Percentiles rank a stretch among this genome's conserved stretches.
Conservation (phyloP, 768 basidiomycete species). For the Boletellus ananas region DNA sequence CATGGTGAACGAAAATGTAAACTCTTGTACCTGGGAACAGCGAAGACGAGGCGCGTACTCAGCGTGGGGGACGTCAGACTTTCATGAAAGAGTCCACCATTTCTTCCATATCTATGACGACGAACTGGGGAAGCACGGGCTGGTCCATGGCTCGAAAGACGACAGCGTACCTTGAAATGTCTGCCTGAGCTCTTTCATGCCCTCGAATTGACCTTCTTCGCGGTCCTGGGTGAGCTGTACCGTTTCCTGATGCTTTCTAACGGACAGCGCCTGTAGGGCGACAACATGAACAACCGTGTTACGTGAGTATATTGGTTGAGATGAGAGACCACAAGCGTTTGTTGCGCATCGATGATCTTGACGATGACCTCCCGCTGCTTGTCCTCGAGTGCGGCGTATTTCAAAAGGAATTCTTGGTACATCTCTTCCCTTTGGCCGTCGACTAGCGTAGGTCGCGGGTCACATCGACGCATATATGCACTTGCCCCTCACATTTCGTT, state of each 20-base stretch:
- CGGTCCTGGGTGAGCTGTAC: constrained; percentile 18
- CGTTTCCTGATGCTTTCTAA: constrained; percentile 27
- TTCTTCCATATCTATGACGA: constrained; percentile 12
- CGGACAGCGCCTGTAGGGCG: constrained; percentile 20
- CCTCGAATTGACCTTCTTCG: constrained; percentile 25
- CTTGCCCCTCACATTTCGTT: constrained; percentile 22
- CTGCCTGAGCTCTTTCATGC: constrained; percentile 17
- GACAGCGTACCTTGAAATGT: constrained; percentile 19
- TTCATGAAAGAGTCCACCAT: constrained; percentile 23
- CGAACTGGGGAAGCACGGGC: not conserved
- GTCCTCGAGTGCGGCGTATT: constrained; percentile 25
- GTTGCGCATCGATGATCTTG: constrained; percentile 23
- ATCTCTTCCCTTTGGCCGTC: constrained; percentile 16
- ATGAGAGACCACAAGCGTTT: constrained; percentile 25
- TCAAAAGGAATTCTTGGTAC: constrained; percentile 25
- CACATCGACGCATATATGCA: constrained; percentile 6
- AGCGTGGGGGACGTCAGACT: constrained; percentile 2
- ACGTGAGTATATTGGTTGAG: not conserved
- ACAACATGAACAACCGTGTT: not conserved
- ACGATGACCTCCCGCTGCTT: constrained; percentile 25
- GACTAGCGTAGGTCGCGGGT: not conserved
- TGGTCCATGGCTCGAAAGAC: not conserved
- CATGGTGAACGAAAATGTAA: too few species aligned
- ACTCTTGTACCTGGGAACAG: too few species aligned
- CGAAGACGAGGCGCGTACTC: not conserved